Evolutionary conservation across 2,329 filamentous ascomycete species (phyloP).

Genomic region (Alternaria hordeiaustralica): DNA sequence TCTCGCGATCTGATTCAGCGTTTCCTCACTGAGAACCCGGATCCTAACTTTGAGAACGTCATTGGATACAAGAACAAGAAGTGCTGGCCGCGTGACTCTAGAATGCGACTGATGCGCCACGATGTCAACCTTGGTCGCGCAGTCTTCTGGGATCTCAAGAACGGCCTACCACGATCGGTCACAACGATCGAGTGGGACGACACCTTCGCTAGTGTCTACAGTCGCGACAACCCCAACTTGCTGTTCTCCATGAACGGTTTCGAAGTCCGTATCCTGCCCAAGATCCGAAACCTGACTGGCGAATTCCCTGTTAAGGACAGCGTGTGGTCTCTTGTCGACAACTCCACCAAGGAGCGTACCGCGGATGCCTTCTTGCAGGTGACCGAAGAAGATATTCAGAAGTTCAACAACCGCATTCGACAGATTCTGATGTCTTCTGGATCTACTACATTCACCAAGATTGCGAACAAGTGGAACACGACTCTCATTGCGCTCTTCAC

Average conservation of each 20-base stretch:
- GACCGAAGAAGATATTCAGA: slow-evolving; percentile 95
- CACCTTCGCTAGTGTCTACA: slow-evolving; percentile 97
- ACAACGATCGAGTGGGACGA: slow-evolving; percentile 99
- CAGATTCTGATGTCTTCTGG: slow-evolving; percentile 99
- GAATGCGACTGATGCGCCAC: slow-evolving; percentile 98
- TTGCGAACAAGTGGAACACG: slow-evolving; percentile 99
- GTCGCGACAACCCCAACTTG: slow-evolving; percentile 94
- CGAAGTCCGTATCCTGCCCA: slow-evolving; percentile 93
- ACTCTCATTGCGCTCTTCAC: slow-evolving; percentile 96
- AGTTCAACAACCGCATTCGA: slow-evolving; percentile 98
- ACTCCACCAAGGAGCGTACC: slow-evolving; percentile 94
- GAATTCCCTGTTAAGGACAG: slow-evolving; percentile 98
- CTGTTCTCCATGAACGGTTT: slow-evolving; percentile 98
- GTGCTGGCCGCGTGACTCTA: slow-evolving; percentile 96
- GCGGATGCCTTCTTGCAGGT: slow-evolving; percentile 98
- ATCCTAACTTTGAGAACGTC: slow-evolving; percentile 98
- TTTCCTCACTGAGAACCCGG: slow-evolving; percentile 96
- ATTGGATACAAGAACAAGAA: slow-evolving; percentile 99
- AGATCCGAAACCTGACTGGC: slow-evolving; percentile 92
- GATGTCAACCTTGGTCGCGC: slow-evolving; percentile 97
- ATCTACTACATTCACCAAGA: slow-evolving; percentile 99
- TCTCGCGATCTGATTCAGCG: slow-evolving; percentile 95
- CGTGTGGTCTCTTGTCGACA: slow-evolving; percentile 97
- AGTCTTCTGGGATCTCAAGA: slow-evolving; percentile 99
- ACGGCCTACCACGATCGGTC: slow-evolving; percentile 88